Evolutionary conservation across 2,329 filamentous ascomycete species (phyloP), one percentile per base, ranked within the genome.

Genomic region (Triangularia setosa): DNA sequence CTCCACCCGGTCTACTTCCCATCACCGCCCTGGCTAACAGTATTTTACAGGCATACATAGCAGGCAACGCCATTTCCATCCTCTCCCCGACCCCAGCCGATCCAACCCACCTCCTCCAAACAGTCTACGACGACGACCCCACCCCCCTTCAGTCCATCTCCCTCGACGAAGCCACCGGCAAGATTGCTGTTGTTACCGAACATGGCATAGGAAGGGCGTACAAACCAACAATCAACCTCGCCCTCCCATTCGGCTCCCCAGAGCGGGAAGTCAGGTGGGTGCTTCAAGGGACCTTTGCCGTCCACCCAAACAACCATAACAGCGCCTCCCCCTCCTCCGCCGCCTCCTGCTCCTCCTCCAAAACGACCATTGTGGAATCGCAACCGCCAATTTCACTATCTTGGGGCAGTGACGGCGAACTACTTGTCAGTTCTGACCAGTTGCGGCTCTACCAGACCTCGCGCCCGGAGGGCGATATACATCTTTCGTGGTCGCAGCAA

Each of bases 351-450:
- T 40, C 16, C 16, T 5, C 83, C 62, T 67, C 67, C 27, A 58
- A n/a, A n/a, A 56, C 68, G 14, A 33, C 30, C 30, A 16, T 28
- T 28, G 5, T 4, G 5, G 27, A 28, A 28, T 28, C 18, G 21
- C 64, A 69, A 33, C 61, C 57, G 69, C 68, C 74, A 52, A 73
- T 74, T 71, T 71, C 75, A 5, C 78, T 99, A 59, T 97, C 93
- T 14, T 99, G 95, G 95, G 94, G 94, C 40, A 84, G 87, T 69
- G 83, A 88, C 28, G 90, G 94, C 67, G 96, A 99, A 79, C 84
- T 98, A 7, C 83, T 99, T 6, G 84, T 94, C 8, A 93, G 90
- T 1, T 88, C 90, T 65, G 83, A 80, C 11, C 84, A 81, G 35
- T 82, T 98, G 64, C 86, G 85, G 30, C 83, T 98, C 25, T 96